A percentile compares a stretch with the other conserved stretches of the same genome.
Conservation (phyloP, 2,329 filamentous ascomycete species). For the Pyrenochaeta sp. region DNA sequence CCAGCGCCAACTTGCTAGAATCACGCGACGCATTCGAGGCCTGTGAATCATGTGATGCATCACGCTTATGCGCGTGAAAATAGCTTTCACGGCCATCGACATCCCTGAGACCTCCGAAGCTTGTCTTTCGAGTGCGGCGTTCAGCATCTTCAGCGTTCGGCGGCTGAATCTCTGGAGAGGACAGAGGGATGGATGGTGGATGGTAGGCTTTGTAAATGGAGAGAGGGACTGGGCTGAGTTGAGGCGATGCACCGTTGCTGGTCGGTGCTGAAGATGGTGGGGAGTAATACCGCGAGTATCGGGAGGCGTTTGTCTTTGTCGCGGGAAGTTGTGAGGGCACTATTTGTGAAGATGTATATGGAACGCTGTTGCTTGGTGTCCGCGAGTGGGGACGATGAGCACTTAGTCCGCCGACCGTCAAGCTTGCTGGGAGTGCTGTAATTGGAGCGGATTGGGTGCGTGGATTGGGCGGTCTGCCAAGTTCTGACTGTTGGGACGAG, state of each 20-base stretch:
- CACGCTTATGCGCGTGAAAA: slow-evolving; percentile 22
- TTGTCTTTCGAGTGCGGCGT: not conserved
- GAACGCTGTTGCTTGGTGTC: slow-evolving; percentile 2
- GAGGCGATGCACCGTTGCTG: slow-evolving; percentile 13
- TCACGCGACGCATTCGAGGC: slow-evolving; percentile 25
- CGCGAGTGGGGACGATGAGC: slow-evolving; percentile 6
- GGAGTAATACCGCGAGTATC: slow-evolving; percentile 23
- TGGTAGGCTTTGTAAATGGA: slow-evolving; percentile 35
- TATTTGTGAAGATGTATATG: not conserved
- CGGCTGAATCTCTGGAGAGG: not conserved
- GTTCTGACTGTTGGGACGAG: not conserved
- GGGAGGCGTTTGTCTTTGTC: slow-evolving; percentile 11
- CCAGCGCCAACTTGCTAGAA: slow-evolving; percentile 29
- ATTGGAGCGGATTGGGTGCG: slow-evolving; percentile 12
- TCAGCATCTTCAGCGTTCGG: not conserved
- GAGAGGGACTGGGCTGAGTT: slow-evolving; percentile 9
- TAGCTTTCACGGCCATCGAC: slow-evolving; percentile 7
- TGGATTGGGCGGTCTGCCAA: slow-evolving; percentile 4
- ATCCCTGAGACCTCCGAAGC: not conserved
- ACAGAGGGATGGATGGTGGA: slow-evolving; percentile 4
- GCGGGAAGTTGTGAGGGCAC: not conserved
- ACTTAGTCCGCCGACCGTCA: slow-evolving; percentile 26
- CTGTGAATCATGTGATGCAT: slow-evolving; percentile 24
- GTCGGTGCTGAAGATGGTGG: slow-evolving; percentile 10
- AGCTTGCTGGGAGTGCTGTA: slow-evolving; percentile 25